Evolutionary conservation across 495 filamentous ascomycete genomes (phyloP), one percentile per base, ranked within the genome.

Genomic region (Aspergillus ellipticus): DNA sequence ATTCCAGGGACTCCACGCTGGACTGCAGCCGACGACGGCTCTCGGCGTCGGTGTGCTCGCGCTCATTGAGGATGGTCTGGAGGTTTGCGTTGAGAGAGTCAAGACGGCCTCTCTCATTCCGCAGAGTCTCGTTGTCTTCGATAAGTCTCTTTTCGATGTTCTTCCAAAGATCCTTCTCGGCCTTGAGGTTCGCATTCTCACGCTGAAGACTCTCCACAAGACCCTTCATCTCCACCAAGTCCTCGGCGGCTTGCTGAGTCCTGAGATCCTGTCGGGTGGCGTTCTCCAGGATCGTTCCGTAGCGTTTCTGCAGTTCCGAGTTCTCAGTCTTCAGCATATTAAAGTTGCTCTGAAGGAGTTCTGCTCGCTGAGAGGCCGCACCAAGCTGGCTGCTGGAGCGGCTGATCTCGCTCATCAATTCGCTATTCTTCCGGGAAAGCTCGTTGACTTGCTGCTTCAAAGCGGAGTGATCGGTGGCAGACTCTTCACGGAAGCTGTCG

Each of bases 201-300:
- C 86, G 90, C 19, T 92, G 89, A 72, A 97, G 81, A 62, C 89
- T 92, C 61, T 98, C 93, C 9, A 85, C 74, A 33, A 93, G 68
- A 54, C 85, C 88, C 60, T 87, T 88, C 1, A 87, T 84, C 67
- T 96, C 94, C 8, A 97, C 84, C 0, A 97, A 79, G 61, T 99
- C 93, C 72, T 99, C 95, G 0, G 90, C 89, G 43, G 90, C 86
- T 71, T 96, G 90, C 61, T 97, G 94, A 11, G 86, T 93, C 37
- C 82, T 84, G 31, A 96, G 72, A 54, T 99, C 94, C 61, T 96
- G 91, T 65, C 90, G 93, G 20, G 90, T 90, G 11, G 89, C 86
- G 41, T 81, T 84, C 60, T 97, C 93, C 0, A 89, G 84, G 53
- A 95, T 71, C 4, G 76, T 68, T 51, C 90, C 84, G 26, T 82